These are phyloP conservation scores for Sugiyamaella paludigena DNA, from an alignment of 1,139 yeast genomes.

Conservation along the genomic window DNA sequence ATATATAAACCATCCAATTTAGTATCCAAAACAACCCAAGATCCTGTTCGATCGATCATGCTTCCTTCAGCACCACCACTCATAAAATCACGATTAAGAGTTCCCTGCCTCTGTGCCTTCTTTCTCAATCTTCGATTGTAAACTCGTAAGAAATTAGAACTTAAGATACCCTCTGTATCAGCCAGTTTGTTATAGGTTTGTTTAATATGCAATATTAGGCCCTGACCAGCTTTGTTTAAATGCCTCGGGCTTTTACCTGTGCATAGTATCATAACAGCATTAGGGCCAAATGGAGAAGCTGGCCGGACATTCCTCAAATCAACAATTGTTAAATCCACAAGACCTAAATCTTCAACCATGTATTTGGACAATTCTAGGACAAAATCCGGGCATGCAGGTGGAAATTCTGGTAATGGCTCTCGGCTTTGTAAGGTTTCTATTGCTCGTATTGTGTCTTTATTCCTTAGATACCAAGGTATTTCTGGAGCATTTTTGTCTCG, in stretches of 20 bases:
- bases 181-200: slow-evolving; percentile 46
- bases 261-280: slow-evolving; percentile 55
- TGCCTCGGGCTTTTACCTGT: slow-evolving; percentile 80
- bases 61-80: slow-evolving; percentile 22
- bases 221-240: slow-evolving; percentile 65
- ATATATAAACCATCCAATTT: slow-evolving; percentile 59
- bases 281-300: slow-evolving; percentile 44
- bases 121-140: slow-evolving; percentile 61
- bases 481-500: not conserved
- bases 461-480: slow-evolving; percentile 34
- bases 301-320: slow-evolving; percentile 53
- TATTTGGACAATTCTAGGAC: slow-evolving; percentile 47
- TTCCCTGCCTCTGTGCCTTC: slow-evolving; percentile 46
- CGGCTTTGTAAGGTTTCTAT: slow-evolving; percentile 18
- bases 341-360: slow-evolving; percentile 60
- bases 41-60: slow-evolving; percentile 30
- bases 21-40: slow-evolving; percentile 79
- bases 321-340: slow-evolving; percentile 57
- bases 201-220: slow-evolving; percentile 51
- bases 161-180: slow-evolving; percentile 66
- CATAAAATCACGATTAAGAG: slow-evolving; percentile 9
- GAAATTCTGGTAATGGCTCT: slow-evolving; percentile 43
- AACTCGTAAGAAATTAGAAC: slow-evolving; percentile 55
- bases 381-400: slow-evolving; percentile 53
- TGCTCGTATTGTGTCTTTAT: slow-evolving; percentile 24